Conservation (phyloP, 345 rosid species). For the Schrenkiella parvula region DNA sequence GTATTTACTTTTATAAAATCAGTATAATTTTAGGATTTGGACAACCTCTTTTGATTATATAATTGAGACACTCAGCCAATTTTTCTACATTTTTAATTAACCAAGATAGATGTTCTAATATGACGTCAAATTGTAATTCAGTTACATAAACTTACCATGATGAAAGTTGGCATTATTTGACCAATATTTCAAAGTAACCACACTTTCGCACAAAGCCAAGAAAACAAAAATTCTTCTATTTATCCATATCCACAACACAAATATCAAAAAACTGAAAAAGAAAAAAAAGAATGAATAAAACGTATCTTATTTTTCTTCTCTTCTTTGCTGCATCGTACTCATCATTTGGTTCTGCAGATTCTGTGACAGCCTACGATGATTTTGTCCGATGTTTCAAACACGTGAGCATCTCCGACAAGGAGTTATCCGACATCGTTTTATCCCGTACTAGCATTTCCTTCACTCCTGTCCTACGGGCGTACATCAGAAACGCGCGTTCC, state of each 20-base stretch:
- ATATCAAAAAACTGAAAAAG: not conserved
- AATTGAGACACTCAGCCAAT: not conserved
- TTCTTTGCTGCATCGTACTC: conserved; percentile 6
- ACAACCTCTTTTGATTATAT: not conserved
- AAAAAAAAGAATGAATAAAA: not conserved
- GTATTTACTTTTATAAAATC: not conserved
- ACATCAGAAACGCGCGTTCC: conserved; percentile 46
- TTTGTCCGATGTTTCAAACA: conserved; percentile 21
- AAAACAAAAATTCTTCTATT: not conserved
- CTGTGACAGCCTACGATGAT: not conserved
- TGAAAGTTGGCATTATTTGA: not conserved
- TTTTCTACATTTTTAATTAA: not conserved
- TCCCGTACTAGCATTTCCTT: conserved; percentile 16
- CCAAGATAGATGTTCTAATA: not conserved
- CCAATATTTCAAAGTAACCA: not conserved
- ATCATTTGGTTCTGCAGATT: not conserved
- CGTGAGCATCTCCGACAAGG: not conserved
- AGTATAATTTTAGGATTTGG: not conserved
- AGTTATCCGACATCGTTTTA: conserved; percentile 23
- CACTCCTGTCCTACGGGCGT: conserved; percentile 23
- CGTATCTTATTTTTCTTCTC: not conserved
- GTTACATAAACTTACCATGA: not conserved
- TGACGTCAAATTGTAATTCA: not conserved
- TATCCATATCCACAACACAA: not conserved
- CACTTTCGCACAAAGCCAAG: not conserved